phyloP scores from a whole-genome alignment of 169 alveolate species.

The Cryptosporidium xiaoi region DNA sequence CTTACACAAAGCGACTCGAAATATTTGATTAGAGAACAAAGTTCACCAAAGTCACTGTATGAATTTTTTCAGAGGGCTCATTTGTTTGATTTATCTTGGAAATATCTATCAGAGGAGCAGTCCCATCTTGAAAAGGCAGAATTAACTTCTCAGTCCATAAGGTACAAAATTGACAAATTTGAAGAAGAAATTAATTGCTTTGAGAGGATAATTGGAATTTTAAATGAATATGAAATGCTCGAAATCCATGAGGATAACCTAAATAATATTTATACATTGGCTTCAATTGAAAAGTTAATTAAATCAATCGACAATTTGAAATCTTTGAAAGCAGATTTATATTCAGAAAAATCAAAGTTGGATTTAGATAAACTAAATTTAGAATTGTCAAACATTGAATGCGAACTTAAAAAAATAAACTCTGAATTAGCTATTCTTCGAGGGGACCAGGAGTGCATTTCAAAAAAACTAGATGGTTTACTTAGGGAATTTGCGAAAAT shows the following conservation, averaged over 20 bases:
- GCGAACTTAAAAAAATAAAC: not conserved
- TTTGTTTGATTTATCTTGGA: constrained; percentile 57
- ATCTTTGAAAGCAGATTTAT: not conserved
- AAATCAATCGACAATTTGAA: not conserved
- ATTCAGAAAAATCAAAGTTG: not conserved
- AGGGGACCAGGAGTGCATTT: too few relatives aligned
- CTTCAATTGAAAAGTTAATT: constrained; percentile 4
- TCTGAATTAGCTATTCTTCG: not conserved
- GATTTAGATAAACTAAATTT: constrained; percentile 8
- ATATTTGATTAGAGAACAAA: constrained; percentile 66
- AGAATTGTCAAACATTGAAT: not conserved
- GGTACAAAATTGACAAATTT: not conserved
- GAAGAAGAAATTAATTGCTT: constrained; percentile 10
- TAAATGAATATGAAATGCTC: constrained; percentile 11
- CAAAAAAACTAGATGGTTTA: too few relatives aligned
- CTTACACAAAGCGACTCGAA: constrained; percentile 62
- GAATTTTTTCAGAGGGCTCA: constrained; percentile 70
- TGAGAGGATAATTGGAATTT: not conserved
- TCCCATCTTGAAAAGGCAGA: constrained; percentile 56
- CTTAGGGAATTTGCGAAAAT: too few relatives aligned
- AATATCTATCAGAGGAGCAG: constrained; percentile 40
- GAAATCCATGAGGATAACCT: not conserved
- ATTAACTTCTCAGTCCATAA: constrained; percentile 6
- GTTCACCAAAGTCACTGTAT: constrained; percentile 52
- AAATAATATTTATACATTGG: constrained; percentile 2